These are phyloP conservation scores for Claviceps quebecensis DNA, from an alignment of 2,329 filamentous ascomycete species.

Conservation along the genomic window DNA sequence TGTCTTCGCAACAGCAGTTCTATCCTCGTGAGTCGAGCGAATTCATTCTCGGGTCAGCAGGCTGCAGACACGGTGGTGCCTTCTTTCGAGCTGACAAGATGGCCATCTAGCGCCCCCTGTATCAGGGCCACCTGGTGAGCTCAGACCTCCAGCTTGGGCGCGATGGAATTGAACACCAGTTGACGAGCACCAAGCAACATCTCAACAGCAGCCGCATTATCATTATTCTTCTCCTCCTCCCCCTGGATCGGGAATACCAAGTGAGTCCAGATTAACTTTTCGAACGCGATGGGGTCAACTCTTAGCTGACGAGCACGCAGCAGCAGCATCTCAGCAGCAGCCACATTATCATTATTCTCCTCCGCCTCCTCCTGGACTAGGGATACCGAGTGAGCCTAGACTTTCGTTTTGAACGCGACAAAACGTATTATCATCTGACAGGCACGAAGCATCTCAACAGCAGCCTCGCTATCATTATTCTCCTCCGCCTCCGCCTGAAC, in stretches of 20 bases:
- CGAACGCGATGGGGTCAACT: background rate
- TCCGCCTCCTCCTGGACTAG: constrained; percentile 5
- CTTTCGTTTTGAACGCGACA: too few species aligned
- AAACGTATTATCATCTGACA: too few species aligned
- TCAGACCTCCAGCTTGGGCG: background rate
- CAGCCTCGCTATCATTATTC: constrained; percentile 7
- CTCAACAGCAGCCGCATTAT: constrained; percentile 10
- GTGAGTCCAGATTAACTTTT: constrained; percentile 9
- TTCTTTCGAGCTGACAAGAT: background rate
- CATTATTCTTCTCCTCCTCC: too few species aligned
- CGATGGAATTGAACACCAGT: background rate
- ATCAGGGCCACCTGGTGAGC: constrained; percentile 14
- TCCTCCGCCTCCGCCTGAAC: constrained; percentile 6
- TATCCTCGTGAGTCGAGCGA: constrained; percentile 30
- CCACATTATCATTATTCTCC: constrained; percentile 5
- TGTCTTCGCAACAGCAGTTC: constrained; percentile 29
- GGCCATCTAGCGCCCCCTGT: constrained; percentile 7
- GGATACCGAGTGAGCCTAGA: too few species aligned
- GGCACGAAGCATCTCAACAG: constrained; percentile 9
- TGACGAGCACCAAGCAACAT: constrained; percentile 3
- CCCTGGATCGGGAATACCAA: constrained; percentile 9
- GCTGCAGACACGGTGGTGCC: background rate
- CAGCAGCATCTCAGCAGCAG: constrained; percentile 9
- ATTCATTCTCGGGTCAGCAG: background rate
- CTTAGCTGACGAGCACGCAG: constrained; percentile 1